Percentiles rank a stretch among this genome's conserved stretches.
phyloP scores from a whole-genome alignment of 2,329 filamentous ascomycete genomes.

The Aspergillus melleus region DNA sequence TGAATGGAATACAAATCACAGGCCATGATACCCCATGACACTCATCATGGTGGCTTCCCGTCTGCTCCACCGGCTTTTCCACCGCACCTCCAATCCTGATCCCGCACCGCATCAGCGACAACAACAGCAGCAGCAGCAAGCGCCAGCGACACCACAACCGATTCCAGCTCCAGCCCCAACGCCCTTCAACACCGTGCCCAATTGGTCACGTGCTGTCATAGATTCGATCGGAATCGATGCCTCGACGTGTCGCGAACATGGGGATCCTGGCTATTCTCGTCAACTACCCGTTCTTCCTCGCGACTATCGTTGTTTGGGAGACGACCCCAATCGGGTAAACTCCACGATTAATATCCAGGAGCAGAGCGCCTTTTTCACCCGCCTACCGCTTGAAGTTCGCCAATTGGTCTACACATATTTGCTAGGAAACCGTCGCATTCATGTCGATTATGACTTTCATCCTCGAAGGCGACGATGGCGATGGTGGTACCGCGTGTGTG shows the following conservation, averaged over 20 bases:
- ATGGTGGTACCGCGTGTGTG: slow-evolving; percentile 14
- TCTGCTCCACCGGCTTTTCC: not conserved
- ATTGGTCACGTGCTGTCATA: slow-evolving; percentile 7
- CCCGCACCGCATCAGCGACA: not conserved
- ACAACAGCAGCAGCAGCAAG: not conserved
- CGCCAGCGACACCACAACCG: not conserved
- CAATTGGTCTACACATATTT: slow-evolving; percentile 4
- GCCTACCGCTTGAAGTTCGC: slow-evolving; percentile 7
- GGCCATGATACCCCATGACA: not conserved
- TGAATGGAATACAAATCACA: not conserved
- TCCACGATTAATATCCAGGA: not conserved
- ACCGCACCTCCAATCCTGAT: not conserved
- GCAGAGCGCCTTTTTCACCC: slow-evolving; percentile 7
- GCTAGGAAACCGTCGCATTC: slow-evolving; percentile 9
- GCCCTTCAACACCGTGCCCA: slow-evolving; percentile 2
- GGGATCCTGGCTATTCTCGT: not conserved
- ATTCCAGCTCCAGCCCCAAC: not conserved
- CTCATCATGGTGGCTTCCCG: not conserved
- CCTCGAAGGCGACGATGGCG: not conserved
- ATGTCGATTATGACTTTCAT: slow-evolving; percentile 10
- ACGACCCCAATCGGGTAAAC: not conserved
- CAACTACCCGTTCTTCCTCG: slow-evolving; percentile 4
- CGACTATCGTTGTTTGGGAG: not conserved
- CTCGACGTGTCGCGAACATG: slow-evolving; percentile 2
- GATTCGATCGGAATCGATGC: slow-evolving; percentile 4